A percentile compares a stretch with the other conserved stretches of the same genome.
Evolutionary conservation across 129 eudicot genomes (phyloP).

Genomic region (Scalesia atractyloides): DNA sequence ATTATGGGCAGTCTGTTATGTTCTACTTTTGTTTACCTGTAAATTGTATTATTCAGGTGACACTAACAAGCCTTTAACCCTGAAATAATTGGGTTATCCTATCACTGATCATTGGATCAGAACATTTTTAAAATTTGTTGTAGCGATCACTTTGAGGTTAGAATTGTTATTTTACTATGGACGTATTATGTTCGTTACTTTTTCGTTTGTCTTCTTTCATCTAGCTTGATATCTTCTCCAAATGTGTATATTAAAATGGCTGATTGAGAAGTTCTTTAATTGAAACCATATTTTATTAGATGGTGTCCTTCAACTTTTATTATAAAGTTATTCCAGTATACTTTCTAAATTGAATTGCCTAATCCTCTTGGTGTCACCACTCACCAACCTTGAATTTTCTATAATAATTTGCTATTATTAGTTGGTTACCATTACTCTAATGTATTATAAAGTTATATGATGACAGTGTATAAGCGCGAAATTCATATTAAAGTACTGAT

Average conservation of each 20-base stretch:
- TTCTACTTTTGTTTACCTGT: conserved; percentile 4
- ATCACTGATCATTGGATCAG: neutral
- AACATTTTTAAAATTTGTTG: neutral
- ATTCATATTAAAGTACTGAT: conserved; percentile 10
- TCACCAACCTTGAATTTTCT: conserved; percentile 20
- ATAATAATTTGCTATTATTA: conserved; percentile 8
- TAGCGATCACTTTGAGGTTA: conserved; percentile 2
- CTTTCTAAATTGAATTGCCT: conserved; percentile 15
- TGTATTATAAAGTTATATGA: conserved; percentile 10
- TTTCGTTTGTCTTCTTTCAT: conserved; percentile 25
- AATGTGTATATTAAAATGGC: neutral
- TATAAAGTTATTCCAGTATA: conserved; percentile 4
- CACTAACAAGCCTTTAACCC: neutral
- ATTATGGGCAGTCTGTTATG: neutral
- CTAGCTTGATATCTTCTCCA: conserved; percentile 15
- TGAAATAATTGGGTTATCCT: neutral
- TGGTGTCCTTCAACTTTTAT: conserved; percentile 24
- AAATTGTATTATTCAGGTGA: conserved; percentile 5
- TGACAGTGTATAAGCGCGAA: conserved; percentile 9
- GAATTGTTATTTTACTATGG: conserved; percentile 13
- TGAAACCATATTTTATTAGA: neutral
- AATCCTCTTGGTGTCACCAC: conserved; percentile 23
- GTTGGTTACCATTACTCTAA: conserved; percentile 10
- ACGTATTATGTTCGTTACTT: conserved; percentile 1
- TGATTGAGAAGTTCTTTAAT: conserved; percentile 13